phyloP scores from a whole-genome alignment of 495 filamentous ascomycete species.

The Aspergillus bertholletiae region DNA sequence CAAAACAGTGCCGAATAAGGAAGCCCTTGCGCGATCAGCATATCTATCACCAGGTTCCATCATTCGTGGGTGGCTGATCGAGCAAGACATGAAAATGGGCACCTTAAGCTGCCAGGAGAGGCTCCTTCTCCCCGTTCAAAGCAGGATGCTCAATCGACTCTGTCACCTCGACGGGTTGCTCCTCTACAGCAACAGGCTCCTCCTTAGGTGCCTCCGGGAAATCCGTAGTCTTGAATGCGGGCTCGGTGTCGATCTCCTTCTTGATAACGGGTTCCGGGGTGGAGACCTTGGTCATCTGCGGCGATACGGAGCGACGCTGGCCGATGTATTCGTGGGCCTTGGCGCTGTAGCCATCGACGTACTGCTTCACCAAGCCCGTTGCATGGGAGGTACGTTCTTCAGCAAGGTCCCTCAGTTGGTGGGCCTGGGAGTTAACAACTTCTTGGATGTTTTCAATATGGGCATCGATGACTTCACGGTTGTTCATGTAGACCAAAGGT shows the following conservation, averaged over 20 bases:
- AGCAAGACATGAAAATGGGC: background rate
- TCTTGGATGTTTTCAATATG: constrained; percentile 69
- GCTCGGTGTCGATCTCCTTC: constrained; percentile 56
- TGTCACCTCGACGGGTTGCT: constrained; percentile 32
- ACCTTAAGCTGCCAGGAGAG: constrained; percentile 34
- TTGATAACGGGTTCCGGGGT: constrained; percentile 27
- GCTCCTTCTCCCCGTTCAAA: constrained; percentile 26
- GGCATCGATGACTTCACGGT: constrained; percentile 88
- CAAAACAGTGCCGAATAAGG: constrained; percentile 4
- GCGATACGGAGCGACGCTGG: constrained; percentile 47
- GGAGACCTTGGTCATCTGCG: constrained; percentile 36
- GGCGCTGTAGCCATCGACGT: constrained; percentile 76
- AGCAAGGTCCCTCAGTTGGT: constrained; percentile 74
- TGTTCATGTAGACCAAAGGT: constrained; percentile 88
- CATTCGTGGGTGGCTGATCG: background rate
- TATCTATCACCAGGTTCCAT: background rate
- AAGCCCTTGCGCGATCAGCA: background rate
- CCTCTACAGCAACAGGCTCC: constrained; percentile 42
- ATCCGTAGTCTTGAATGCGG: constrained; percentile 40
- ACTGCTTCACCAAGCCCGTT: constrained; percentile 72
- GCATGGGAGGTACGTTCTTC: constrained; percentile 77
- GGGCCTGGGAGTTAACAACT: constrained; percentile 76
- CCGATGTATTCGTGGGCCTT: constrained; percentile 78
- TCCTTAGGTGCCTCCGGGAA: constrained; percentile 65
- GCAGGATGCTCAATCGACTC: constrained; percentile 26